A percentile compares a stretch with the other conserved stretches of the same genome.
Evolutionary conservation across 345 rosid genomes (phyloP).

Genomic region (Linum usitatissimum): DNA sequence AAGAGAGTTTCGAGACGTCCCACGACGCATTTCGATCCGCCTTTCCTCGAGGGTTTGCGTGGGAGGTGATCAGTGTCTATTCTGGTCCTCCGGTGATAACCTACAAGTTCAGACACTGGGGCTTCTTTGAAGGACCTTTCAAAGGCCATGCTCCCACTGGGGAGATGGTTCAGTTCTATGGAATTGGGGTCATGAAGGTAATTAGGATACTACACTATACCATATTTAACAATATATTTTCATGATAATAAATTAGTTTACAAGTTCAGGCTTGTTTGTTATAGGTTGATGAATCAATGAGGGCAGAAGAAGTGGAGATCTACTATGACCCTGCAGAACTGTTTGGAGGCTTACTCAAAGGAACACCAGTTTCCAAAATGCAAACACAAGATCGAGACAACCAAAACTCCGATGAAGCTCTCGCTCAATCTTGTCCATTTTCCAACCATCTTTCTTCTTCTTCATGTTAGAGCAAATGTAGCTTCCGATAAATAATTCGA

Average conservation of each 20-base stretch:
- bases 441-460: neutral
- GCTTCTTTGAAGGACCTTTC: constrained; percentile 65
- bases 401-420: neutral
- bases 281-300: constrained; percentile 62
- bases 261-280: neutral
- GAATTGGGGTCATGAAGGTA: constrained; percentile 63
- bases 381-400: neutral
- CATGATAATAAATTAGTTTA: neutral
- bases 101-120: constrained; percentile 87
- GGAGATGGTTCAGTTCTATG: constrained; percentile 47
- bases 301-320: constrained; percentile 55
- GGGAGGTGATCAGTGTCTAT: constrained; percentile 57
- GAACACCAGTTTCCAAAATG: neutral
- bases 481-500: too few species aligned
- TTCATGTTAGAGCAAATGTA: too few species aligned
- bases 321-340: constrained; percentile 65
- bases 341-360: constrained; percentile 47
- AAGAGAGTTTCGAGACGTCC: constrained; percentile 69
- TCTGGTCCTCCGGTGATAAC: constrained; percentile 68
- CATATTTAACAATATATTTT: too few species aligned
- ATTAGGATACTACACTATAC: too few species aligned
- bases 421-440: neutral
- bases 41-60: constrained; percentile 78
- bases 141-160: constrained; percentile 68
- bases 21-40: constrained; percentile 53